Conservation (phyloP, 805 yeast genomes). For the Phaffomyces thermotolerans region DNA sequence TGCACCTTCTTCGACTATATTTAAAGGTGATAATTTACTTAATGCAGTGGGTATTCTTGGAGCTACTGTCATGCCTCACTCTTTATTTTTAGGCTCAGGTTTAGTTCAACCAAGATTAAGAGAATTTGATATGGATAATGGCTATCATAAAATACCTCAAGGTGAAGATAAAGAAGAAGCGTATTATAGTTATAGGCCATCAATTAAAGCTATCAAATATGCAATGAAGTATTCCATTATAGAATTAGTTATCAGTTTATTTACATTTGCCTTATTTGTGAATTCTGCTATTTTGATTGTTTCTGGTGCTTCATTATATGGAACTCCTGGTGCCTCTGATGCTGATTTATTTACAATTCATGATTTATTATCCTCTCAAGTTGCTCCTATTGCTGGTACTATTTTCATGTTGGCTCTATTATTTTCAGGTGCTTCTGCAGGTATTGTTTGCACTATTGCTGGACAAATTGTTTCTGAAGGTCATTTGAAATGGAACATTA, state of each 20-base stretch:
- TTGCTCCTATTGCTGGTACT: slow-evolving; percentile 76
- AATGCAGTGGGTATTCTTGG: slow-evolving; percentile 78
- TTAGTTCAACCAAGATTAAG: slow-evolving; percentile 77
- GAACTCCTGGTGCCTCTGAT: slow-evolving; percentile 59
- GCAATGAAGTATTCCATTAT: slow-evolving; percentile 64
- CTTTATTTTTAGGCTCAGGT: slow-evolving; percentile 78
- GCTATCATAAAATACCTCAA: slow-evolving; percentile 32
- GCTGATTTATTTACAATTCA: slow-evolving; percentile 83
- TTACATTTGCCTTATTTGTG: slow-evolving; percentile 79
- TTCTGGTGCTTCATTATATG: slow-evolving; percentile 71
- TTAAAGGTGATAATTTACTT: slow-evolving; percentile 58
- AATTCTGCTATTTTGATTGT: slow-evolving; percentile 79
- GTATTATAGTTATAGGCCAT: slow-evolving; percentile 54
- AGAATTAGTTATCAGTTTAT: slow-evolving; percentile 64
- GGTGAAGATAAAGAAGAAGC: slow-evolving; percentile 26
- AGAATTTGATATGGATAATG: slow-evolving; percentile 62
- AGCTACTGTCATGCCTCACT: slow-evolving; percentile 94
- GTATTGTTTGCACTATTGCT: slow-evolving; percentile 87
- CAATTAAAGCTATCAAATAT: slow-evolving; percentile 62
- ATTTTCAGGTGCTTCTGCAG: slow-evolving; percentile 85
- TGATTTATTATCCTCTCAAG: slow-evolving; percentile 45
- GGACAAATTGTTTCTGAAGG: slow-evolving; percentile 94
- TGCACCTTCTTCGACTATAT: slow-evolving; percentile 50
- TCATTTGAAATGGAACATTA: slow-evolving; percentile 70
- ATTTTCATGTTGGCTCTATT: slow-evolving; percentile 79